A percentile compares a stretch with the other conserved stretches of the same genome.
Conservation (phyloP, 371 early-diverging fungal genomes). For the Syncephalastrum sp. region DNA sequence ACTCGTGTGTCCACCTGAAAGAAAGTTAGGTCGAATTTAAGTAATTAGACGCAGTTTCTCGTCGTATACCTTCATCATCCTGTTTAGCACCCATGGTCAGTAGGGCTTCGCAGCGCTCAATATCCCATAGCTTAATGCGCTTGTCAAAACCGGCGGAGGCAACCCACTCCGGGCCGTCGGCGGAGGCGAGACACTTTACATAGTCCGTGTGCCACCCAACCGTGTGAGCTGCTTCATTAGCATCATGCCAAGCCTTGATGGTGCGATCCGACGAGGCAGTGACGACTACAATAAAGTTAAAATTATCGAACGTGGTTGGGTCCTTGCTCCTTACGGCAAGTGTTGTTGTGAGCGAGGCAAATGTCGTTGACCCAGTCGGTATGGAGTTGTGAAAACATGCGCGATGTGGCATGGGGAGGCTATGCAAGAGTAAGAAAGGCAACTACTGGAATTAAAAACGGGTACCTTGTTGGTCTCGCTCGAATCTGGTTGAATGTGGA, state of each 20-base stretch:
- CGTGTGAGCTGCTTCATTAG: constrained; percentile 43
- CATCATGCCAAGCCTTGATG: constrained; percentile 74
- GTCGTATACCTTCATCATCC: constrained; percentile 1
- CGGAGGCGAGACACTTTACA: constrained; percentile 79
- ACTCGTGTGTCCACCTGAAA: constrained; percentile 21
- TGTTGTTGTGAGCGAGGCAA: constrained; percentile 10
- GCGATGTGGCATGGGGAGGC: constrained; percentile 45
- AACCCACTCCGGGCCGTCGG: constrained; percentile 71
- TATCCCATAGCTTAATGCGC: constrained; percentile 88
- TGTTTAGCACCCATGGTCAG: constrained; percentile 23
- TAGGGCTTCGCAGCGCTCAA: constrained; percentile 38
- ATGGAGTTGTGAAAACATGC: constrained; percentile 80
- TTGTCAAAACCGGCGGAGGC: constrained; percentile 95
- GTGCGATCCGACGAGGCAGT: constrained; percentile 93
- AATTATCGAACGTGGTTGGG: background rate
- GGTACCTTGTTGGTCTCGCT: background rate
- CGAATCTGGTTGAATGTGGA: constrained; percentile 42
- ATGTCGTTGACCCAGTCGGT: constrained; percentile 97
- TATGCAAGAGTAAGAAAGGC: no score
- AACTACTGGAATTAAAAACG: no score
- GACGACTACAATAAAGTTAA: constrained; percentile 52
- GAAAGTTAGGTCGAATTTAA: background rate
- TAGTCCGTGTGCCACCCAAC: constrained; percentile 89
- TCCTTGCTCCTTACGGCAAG: no score
- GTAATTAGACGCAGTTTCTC: background rate